These are phyloP conservation scores for Candida jianshihensis DNA, from an alignment of 805 yeast species.

Conservation along the genomic window DNA sequence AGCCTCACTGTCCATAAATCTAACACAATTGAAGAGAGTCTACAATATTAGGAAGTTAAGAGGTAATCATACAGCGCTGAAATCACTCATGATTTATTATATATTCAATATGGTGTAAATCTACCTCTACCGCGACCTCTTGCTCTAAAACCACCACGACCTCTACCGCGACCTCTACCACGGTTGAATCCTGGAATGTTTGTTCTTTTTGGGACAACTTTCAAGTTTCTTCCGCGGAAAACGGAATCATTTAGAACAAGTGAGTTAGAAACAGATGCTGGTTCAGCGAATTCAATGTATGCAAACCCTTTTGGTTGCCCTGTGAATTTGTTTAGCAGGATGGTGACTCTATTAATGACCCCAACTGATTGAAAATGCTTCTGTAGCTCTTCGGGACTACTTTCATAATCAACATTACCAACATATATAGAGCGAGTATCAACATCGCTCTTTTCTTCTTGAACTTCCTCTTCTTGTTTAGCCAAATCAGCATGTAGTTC, in stretches of 20 bases:
- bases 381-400: slow-evolving; percentile 76
- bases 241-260: slow-evolving; percentile 55
- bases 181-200: slow-evolving; percentile 66
- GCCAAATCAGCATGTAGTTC: slow-evolving; percentile 48
- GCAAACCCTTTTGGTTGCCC: slow-evolving; percentile 88
- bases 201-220: slow-evolving; percentile 73
- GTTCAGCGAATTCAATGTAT: slow-evolving; percentile 74
- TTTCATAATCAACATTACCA: slow-evolving; percentile 76
- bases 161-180: slow-evolving; percentile 42
- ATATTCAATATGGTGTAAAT: slow-evolving; percentile 33
- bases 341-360: slow-evolving; percentile 71
- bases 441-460: slow-evolving; percentile 52
- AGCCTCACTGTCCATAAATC: no score
- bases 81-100: background rate
- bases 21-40: no score
- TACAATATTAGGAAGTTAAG: no score
- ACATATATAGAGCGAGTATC: slow-evolving; percentile 75
- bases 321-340: slow-evolving; percentile 61
- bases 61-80: no score
- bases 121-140: slow-evolving; percentile 36
- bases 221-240: slow-evolving; percentile 64
- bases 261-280: slow-evolving; percentile 58
- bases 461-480: slow-evolving; percentile 32
- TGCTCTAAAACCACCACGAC: slow-evolving; percentile 35
- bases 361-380: slow-evolving; percentile 67